Evolutionary conservation across 306 rosid genomes (phyloP), one percentile per base, ranked within the genome.

Genomic region (Cajanus cajan): DNA sequence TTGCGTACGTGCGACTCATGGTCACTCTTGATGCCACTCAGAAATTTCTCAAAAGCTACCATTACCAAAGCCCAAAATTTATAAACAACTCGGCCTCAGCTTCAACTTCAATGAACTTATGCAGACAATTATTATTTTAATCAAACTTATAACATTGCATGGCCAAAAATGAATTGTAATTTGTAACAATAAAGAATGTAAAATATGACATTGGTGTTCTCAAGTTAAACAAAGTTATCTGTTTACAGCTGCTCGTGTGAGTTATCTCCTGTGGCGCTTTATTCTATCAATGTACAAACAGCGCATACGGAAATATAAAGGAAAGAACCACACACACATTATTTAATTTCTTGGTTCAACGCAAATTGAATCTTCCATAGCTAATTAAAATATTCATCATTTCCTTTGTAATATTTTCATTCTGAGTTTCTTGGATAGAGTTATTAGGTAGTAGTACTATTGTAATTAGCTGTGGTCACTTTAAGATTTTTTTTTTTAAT

Each of bases 271-370:
- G 31, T 68, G 81, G 74, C 84, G 84, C 48, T 79, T 79, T 61
- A 84, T 84, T 79, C 87, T 84, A 79, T 84, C 87, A 8, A 74
- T 74, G 83, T 79, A 67, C 73, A 66, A 66, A 72, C 36, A 51
- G 16, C 48, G 84, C 67, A 57, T 66, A 65, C 77, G 61, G 66
- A 83, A 54, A 64, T 14, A 9, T 13, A 52, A 34, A 57, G 54
- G 41, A 80, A 11, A 25, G 61, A 31, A 73, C 51, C 3, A 68
- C 74, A 14, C 54, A 44, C 74, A 41, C 63, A 76, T 77, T 70
- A 9, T n/a, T 13, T 1, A 8, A 21, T 54, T 55, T 22, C 15
- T 10, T 15, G 67, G 54, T 24, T 71, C 16, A 4, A 33, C 16
- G 5, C 59, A 24, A 47, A 55, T 43, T 31, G 39, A 43, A 55